phyloP scores from a whole-genome alignment of 164 flowering plant genomes.

The Chimonanthus salicifolius region DNA sequence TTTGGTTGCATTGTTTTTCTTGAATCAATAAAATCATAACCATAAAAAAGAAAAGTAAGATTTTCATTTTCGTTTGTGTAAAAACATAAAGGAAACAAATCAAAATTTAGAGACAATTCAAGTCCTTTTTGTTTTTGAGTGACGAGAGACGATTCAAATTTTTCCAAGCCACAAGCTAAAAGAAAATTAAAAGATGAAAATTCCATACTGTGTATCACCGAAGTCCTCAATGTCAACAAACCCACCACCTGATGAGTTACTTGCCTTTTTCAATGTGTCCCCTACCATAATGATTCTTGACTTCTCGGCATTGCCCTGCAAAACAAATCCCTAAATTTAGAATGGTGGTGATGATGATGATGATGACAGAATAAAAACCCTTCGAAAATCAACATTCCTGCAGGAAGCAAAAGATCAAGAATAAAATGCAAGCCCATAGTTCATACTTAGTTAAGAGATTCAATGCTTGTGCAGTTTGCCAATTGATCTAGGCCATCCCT shows the following conservation, averaged over 20 bases:
- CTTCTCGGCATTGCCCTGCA: constrained; percentile 90
- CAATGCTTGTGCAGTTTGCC: too few species aligned
- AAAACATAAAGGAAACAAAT: too few species aligned
- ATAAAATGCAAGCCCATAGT: too few species aligned
- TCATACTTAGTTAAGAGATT: too few species aligned
- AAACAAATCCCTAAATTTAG: neutral
- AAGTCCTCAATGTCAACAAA: constrained; percentile 61
- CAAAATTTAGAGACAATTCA: too few species aligned
- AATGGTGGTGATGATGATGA: neutral
- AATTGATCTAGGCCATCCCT: too few species aligned
- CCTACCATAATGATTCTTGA: constrained; percentile 93
- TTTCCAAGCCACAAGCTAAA: neutral
- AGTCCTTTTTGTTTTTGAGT: too few species aligned
- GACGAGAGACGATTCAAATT: too few species aligned
- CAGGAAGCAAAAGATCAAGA: neutral
- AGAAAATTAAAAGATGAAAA: constrained; percentile 3
- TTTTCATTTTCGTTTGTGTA: too few species aligned
- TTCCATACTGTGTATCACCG: constrained; percentile 59
- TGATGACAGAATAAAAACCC: neutral
- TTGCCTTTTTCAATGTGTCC: constrained; percentile 74
- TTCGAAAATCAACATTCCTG: neutral
- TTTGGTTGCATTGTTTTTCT: too few species aligned
- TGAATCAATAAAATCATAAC: too few species aligned
- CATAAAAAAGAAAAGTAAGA: too few species aligned
- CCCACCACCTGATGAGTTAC: constrained; percentile 48